These are phyloP conservation scores for Fusarium ambrosium DNA, from an alignment of 2,329 filamentous ascomycete species.

Conservation along the genomic window DNA sequence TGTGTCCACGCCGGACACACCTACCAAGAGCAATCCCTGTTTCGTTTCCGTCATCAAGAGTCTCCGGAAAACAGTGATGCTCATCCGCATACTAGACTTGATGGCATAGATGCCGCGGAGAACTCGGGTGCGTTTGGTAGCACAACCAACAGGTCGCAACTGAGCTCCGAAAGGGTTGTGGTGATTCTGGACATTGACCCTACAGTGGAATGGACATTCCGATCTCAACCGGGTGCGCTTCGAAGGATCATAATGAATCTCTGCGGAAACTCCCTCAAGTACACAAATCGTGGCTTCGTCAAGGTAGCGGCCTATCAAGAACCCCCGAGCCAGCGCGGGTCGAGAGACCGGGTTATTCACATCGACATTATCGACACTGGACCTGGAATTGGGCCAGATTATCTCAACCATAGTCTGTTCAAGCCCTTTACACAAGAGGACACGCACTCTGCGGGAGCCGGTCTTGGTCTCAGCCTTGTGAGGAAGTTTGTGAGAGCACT, in stretches of 20 bases:
- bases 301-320: constrained; percentile 47
- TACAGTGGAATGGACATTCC: constrained; percentile 64
- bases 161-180: constrained; percentile 28
- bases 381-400: constrained; percentile 74
- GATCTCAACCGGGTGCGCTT: constrained; percentile 65
- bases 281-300: constrained; percentile 59
- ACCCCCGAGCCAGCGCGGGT: neutral
- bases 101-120: constrained; percentile 31
- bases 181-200: constrained; percentile 57
- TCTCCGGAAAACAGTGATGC: neutral
- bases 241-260: constrained; percentile 72
- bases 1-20: constrained; percentile 58
- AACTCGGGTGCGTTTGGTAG: neutral
- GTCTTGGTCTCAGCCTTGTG: constrained; percentile 76
- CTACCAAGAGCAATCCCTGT: constrained; percentile 38
- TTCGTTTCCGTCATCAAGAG: constrained; percentile 6
- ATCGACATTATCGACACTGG: constrained; percentile 74
- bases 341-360: constrained; percentile 35
- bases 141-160: neutral
- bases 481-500: constrained; percentile 70
- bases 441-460: constrained; percentile 69
- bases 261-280: constrained; percentile 74
- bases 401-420: constrained; percentile 71
- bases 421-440: constrained; percentile 76
- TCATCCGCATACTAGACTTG: constrained; percentile 20